Evolutionary conservation across 805 yeast genomes (phyloP).

Genomic region (Phaffomyces thermotolerans): DNA sequence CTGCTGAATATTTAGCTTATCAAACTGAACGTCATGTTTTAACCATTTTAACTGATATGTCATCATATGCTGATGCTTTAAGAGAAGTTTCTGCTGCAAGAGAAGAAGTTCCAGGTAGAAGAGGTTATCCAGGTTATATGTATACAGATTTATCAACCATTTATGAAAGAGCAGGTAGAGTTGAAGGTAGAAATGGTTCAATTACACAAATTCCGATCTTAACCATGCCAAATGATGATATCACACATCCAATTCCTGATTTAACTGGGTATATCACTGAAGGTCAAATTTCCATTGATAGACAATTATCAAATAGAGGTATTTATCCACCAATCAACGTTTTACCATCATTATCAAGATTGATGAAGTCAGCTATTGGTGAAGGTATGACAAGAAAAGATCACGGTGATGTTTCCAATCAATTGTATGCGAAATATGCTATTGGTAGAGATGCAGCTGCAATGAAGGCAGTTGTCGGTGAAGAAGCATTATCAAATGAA

Average conservation of each 20-base stretch:
- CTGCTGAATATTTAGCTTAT: slow-evolving; percentile 97
- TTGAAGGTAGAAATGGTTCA: slow-evolving; percentile 98
- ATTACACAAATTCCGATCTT: slow-evolving; percentile 98
- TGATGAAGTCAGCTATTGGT: slow-evolving; percentile 99
- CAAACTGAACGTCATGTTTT: slow-evolving; percentile 99
- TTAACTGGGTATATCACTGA: slow-evolving; percentile 99
- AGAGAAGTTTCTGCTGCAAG: slow-evolving; percentile 99
- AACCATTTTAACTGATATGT: slow-evolving; percentile 97
- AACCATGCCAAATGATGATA: slow-evolving; percentile 99
- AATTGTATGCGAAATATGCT: slow-evolving; percentile 97
- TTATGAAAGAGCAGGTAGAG: slow-evolving; percentile 99
- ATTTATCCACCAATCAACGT: slow-evolving; percentile 98
- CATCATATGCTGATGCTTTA: slow-evolving; percentile 98
- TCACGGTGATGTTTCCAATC: slow-evolving; percentile 99
- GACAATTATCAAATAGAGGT: slow-evolving; percentile 95
- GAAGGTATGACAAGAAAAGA: slow-evolving; percentile 99
- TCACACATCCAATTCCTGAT: slow-evolving; percentile 99
- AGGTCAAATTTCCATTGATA: slow-evolving; percentile 96
- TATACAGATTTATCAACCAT: slow-evolving; percentile 98
- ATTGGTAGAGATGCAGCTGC: slow-evolving; percentile 99
- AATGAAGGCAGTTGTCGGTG: slow-evolving; percentile 99
- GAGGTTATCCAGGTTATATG: slow-evolving; percentile 99
- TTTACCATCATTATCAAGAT: slow-evolving; percentile 92
- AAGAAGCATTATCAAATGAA: slow-evolving; percentile 95
- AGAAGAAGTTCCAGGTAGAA: slow-evolving; percentile 99